phyloP scores from a whole-genome alignment of 2,329 filamentous ascomycete genomes.

The Fusarium dlaminii region DNA sequence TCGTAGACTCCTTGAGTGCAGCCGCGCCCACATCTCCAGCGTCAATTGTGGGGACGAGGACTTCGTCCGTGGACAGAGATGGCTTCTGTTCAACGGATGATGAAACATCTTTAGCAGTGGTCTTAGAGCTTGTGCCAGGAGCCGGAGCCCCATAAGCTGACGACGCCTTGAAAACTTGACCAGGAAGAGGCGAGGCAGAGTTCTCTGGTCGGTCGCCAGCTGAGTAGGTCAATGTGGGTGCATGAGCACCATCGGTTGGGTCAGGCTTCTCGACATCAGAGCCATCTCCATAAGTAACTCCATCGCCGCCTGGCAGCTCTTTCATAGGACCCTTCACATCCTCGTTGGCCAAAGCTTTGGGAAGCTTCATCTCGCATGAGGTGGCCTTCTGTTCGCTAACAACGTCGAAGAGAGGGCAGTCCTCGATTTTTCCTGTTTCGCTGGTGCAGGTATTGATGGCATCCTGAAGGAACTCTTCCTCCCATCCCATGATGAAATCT shows the following conservation, averaged over 20 bases:
- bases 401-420: conserved; percentile 80
- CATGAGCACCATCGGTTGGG: conserved; percentile 10
- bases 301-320: conserved; percentile 72
- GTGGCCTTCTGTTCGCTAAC: conserved; percentile 67
- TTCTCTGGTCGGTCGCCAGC: conserved; percentile 48
- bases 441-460: conserved; percentile 83
- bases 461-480: conserved; percentile 71
- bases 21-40: conserved; percentile 7
- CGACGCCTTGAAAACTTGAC: conserved; percentile 55
- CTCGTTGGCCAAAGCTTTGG: conserved; percentile 65
- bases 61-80: conserved; percentile 5
- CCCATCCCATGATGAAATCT: conserved; percentile 86
- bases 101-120: conserved; percentile 17
- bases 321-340: conserved; percentile 64
- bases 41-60: conserved; percentile 13
- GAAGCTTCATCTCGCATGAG: conserved; percentile 71
- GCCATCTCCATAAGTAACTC: conserved; percentile 51
- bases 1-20: conserved; percentile 21
- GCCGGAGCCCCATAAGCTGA: conserved; percentile 31
- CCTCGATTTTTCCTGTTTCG: conserved; percentile 71
- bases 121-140: conserved; percentile 16
- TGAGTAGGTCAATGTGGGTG: conserved; percentile 48
- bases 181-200: conserved; percentile 50
- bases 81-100: conserved; percentile 4
- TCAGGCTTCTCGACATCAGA: conserved; percentile 22